phyloP scores from a whole-genome alignment of 495 filamentous ascomycete species.

The Podospora tetraspora region DNA sequence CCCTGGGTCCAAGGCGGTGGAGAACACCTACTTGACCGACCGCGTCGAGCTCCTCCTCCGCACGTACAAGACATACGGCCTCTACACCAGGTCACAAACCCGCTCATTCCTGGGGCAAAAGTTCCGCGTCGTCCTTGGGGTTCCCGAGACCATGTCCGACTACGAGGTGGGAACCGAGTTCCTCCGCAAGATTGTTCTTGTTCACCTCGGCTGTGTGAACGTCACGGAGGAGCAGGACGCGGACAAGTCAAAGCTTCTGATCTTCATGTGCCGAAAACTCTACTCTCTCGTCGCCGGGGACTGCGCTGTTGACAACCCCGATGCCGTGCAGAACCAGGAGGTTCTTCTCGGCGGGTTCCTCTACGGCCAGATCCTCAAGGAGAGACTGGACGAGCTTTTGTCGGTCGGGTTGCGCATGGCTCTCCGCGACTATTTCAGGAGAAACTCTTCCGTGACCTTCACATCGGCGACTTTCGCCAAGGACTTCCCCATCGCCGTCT shows the following conservation, averaged over 20 bases:
- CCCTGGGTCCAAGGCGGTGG: constrained; percentile 63
- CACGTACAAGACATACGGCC: constrained; percentile 83
- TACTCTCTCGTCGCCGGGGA: constrained; percentile 90
- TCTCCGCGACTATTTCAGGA: constrained; percentile 65
- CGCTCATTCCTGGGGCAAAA: constrained; percentile 79
- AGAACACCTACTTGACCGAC: constrained; percentile 91
- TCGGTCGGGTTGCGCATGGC: constrained; percentile 54
- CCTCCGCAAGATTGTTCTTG: constrained; percentile 79
- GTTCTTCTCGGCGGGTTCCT: constrained; percentile 87
- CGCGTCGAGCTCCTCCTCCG: constrained; percentile 86
- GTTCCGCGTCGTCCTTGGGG: constrained; percentile 78
- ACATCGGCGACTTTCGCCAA: constrained; percentile 64
- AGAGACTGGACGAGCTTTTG: constrained; percentile 84
- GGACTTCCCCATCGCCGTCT: constrained; percentile 72
- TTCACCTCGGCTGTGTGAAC: constrained; percentile 77
- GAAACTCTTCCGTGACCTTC: constrained; percentile 58
- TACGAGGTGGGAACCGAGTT: constrained; percentile 88
- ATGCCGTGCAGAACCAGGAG: constrained; percentile 92
- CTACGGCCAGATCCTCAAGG: constrained; percentile 93
- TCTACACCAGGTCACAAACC: constrained; percentile 73
- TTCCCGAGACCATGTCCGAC: constrained; percentile 72
- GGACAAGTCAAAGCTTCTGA: constrained; percentile 89
- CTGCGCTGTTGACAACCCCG: constrained; percentile 88
- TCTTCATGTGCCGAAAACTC: constrained; percentile 95
- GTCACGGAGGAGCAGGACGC: constrained; percentile 74